Evolutionary conservation across 257 asterid species (phyloP).

Genomic region (Orobanche coerulescens): DNA sequence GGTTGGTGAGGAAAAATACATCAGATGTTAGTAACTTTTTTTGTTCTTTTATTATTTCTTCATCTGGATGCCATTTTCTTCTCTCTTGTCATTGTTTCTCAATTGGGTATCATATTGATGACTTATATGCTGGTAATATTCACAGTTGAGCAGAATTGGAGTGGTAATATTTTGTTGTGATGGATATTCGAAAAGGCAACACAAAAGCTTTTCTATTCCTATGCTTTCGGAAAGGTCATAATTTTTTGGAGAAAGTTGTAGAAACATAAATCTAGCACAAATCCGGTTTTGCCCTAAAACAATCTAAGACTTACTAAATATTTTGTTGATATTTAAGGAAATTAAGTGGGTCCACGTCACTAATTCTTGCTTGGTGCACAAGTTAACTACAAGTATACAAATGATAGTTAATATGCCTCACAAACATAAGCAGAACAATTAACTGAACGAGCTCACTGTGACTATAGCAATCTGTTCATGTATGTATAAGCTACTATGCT

Average conservation of each 20-base stretch:
- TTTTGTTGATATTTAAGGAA: slow-evolving; percentile 6
- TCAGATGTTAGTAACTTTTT: neutral
- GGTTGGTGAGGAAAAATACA: slow-evolving; percentile 17
- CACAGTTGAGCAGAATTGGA: neutral
- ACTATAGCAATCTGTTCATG: neutral
- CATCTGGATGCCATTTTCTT: slow-evolving; percentile 2
- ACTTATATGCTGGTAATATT: neutral
- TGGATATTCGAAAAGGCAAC: neutral
- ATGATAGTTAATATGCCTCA: neutral
- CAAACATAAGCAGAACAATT: neutral
- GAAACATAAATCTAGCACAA: too few species aligned
- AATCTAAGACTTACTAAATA: neutral
- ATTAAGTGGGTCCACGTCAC: neutral
- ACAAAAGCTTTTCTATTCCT: neutral
- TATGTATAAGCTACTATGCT: too few species aligned
- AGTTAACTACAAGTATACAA: neutral
- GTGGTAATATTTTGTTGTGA: neutral
- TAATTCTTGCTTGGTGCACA: neutral
- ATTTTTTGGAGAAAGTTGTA: neutral
- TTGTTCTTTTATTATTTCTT: slow-evolving; percentile 10
- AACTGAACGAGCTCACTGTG: neutral
- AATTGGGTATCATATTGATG: neutral
- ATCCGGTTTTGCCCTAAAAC: too few species aligned
- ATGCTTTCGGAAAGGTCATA: slow-evolving; percentile 1
- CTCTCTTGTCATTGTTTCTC: neutral